Base-by-base conservation (phyloP, 106 monocot species). In the Dendrobium huoshanense region DNA sequence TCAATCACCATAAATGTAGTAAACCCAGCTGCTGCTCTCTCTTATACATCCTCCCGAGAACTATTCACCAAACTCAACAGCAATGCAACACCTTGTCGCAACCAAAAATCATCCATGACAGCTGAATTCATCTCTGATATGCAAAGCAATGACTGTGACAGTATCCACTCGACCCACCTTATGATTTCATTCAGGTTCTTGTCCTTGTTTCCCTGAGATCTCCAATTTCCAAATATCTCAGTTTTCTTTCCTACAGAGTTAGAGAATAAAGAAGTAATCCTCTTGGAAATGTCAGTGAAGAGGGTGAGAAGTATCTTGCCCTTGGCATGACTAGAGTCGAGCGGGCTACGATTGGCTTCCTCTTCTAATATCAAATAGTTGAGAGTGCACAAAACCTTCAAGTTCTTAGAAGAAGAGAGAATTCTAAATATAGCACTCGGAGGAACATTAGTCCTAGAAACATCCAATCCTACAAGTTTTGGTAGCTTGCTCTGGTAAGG, bases 1-100 rank as follows among this genome's bases (percentile, higher is more conserved):
- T 98, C 94, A 72, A 92, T 89, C 33, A 98, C 90, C 11, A 98
- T 94, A 83, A 98, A 98, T 51, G 91, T 92, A 44, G 97, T 94
- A 82, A 98, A 86, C 11, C 87, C 92, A 67, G 89, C 88, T 11
- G 97, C 97, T 6, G 97, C 92, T 51, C 89, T 92, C 81, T 98
- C 97, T 75, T 98, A 92, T 37, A 98, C 94, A 80, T 98, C 94
- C 81, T 94, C 94, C 83, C 94, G 94, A 0, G 81, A 83, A 48
- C 94, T 92, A 65, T 79, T 91, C 40, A 86, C 81, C 80, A 98
- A 83, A 79, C 87, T 87, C 44, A 94, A 80, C 59, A 98, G 76
- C 67, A 98, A 67, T 61, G 84, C 73, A 25, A 92, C 80, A 1
- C 97, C 97, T 70, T 98, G 92, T 33, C 77, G 88, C 78, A 92